These are phyloP conservation scores for Coprinopsis marcescibilis DNA, from an alignment of 768 basidiomycete genomes.

Conservation along the genomic window DNA sequence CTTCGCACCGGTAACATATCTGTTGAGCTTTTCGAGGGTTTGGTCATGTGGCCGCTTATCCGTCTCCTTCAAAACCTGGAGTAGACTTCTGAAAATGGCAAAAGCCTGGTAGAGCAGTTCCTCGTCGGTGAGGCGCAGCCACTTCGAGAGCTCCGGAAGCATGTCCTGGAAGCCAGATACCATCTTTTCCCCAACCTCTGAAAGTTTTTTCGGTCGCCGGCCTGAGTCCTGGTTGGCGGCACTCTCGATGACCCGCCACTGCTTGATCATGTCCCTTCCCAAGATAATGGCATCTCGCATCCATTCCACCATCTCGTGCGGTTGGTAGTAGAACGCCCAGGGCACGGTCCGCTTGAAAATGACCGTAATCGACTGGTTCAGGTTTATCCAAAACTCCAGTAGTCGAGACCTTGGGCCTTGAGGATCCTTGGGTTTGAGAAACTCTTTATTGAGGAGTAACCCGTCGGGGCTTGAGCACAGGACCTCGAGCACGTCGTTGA, in stretches of 20 bases:
- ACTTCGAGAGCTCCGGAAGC: constrained; percentile 71
- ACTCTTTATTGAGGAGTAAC: constrained; percentile 51
- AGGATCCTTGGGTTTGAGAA: constrained; percentile 40
- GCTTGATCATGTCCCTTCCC: constrained; percentile 77
- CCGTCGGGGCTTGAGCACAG: constrained; percentile 72
- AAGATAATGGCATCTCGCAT: constrained; percentile 98
- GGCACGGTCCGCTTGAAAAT: constrained; percentile 81
- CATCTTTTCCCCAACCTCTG: constrained; percentile 66
- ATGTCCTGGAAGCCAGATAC: constrained; percentile 72
- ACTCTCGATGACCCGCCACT: constrained; percentile 74
- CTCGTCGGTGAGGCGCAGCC: constrained; percentile 90
- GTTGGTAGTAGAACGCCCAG: constrained; percentile 81
- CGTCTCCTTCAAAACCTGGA: constrained; percentile 69
- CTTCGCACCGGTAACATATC: constrained; percentile 55
- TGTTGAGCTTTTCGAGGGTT: constrained; percentile 62
- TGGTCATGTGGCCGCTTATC: constrained; percentile 47
- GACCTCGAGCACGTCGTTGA: constrained; percentile 88
- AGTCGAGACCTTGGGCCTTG: constrained; percentile 48
- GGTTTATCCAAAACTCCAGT: constrained; percentile 72
- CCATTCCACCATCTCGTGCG: constrained; percentile 87
- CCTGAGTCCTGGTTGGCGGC: constrained; percentile 39
- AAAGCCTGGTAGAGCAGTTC: constrained; percentile 90
- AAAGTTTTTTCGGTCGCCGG: constrained; percentile 34
- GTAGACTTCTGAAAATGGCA: constrained; percentile 70
- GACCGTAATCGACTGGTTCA: constrained; percentile 72